Base-by-base conservation (phyloP, 2,329 filamentous ascomycete species). In the Cladophialophora chaetospira region DNA sequence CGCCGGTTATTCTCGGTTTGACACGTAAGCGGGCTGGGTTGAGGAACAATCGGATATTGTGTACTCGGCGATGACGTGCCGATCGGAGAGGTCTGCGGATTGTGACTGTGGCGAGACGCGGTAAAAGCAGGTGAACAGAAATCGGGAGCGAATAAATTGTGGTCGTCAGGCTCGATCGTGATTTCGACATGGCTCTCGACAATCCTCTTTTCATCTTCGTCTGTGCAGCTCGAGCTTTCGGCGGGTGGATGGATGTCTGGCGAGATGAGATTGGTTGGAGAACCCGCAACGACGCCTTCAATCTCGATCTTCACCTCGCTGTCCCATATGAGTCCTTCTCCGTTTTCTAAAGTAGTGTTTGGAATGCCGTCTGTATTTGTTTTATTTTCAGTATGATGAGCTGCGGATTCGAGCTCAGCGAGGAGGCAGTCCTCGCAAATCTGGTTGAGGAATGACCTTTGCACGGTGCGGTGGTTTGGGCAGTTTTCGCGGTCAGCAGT, bases 401-500 rank as follows among this genome's bases (percentile, higher is more conserved):
- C 21, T 13, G 19, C 13, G 5, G 42, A 19, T 13, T 38, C 19
- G 10, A 58, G 31, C 25, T 62, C 61, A 38, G 55, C 47, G 10
- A 61, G 38, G 8, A 66, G 46, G 47, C 64, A 66, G 26, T 64
- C 59, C 21, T 66, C 63, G 43, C 63, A 66, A 29, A 66, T 61
- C 11, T 59, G 64, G 33, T 66, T 64, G 10, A 65, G 50, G 31
- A 66, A 66, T n/a, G 55, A 53, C 38, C 52, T 61, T 21, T 62
- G 28, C n/a, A 63, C 57, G 5, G 35, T 53, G 10, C 25, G 31
- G 43, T 58, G 59, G 23, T 53, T 23, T n/a, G 61, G 53, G 46
- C 63, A 65, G 11, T 58, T 21, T 23, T 43, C 49, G 5, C 55
- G 53, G 31, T 59, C 53, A 6, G 47, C 10, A 25, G 46, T 35